Evolutionary conservation across 331 rosid genomes (phyloP), one percentile per base, ranked within the genome.

Genomic region (Acacia pycnantha): DNA sequence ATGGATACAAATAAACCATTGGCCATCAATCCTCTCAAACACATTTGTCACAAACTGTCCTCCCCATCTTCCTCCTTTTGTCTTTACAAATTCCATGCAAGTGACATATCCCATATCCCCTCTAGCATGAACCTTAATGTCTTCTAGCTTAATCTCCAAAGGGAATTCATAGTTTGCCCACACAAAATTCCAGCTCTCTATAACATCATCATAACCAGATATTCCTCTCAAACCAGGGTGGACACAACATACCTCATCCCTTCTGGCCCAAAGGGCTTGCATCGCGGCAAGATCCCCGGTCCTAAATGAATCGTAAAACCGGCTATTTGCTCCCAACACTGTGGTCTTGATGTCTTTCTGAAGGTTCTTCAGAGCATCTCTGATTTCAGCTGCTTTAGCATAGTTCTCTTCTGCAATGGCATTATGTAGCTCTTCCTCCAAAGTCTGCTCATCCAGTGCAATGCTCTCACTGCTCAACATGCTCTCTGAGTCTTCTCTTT

Each of bases 111-210:
- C 98, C 61, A 90, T 76, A 65, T 92, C 96, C 73, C 94, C 97
- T 84, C 84, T 89, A 78, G 83, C 97, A 85, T 90, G 88, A 77
- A 88, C 94, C 65, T 88, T 88, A 58, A 91, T 81, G 61, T 93
- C 98, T 85, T 93, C 94, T 53, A 92, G 90, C 75, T 88, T 91
- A 84, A 95, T 92, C 82, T 88, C 89, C 21, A 93, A 80, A 0
- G 98, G 98, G 77, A 95, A 95, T 70, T 93, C 98, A 81, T 95
- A 95, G 92, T 93, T 90, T 3, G 91, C 98, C 98, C 98, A 95
- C 37, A 95, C 93, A 24, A 85, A 88, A 73, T 95, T 88, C 98
- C 98, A 95, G 87, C 98, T 95, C 80, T 92, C 93, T 74, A 90
- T 81, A 79, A 92, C 96, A 73, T 95, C 93, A 11, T 92, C 92